Evolutionary conservation across 768 basidiomycete species (phyloP).

Genomic region (Trichaptum fuscoviolaceum): DNA sequence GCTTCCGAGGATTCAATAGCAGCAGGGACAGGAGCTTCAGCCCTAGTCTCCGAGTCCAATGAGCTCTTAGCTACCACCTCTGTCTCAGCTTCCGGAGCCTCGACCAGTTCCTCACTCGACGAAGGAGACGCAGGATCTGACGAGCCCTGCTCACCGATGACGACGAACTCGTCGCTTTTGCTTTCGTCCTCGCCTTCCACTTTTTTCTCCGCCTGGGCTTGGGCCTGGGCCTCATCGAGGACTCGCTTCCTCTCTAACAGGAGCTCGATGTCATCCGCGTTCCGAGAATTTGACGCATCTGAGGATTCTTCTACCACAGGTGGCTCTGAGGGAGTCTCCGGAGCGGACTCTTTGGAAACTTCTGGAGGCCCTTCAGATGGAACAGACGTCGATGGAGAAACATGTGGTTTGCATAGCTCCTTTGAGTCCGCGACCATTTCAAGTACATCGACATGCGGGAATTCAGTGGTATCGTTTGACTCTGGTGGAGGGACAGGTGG

Average conservation of each 20-base stretch:
- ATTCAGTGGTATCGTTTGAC: background rate
- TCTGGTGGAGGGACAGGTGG: background rate
- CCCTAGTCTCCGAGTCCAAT: background rate
- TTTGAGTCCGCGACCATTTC: background rate
- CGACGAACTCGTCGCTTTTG: background rate
- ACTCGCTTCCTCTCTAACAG: background rate
- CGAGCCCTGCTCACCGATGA: background rate
- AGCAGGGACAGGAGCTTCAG: background rate
- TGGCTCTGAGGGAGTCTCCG: background rate
- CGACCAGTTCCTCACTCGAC: constrained; percentile 11
- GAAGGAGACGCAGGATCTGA: constrained; percentile 18
- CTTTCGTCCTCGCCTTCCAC: background rate
- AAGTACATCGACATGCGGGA: background rate
- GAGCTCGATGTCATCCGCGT: background rate
- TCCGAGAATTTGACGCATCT: background rate
- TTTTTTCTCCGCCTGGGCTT: background rate
- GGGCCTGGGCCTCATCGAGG: background rate
- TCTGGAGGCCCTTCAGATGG: too few species aligned
- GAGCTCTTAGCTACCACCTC: background rate
- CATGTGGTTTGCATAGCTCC: background rate
- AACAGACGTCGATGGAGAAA: background rate
- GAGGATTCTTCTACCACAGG: background rate
- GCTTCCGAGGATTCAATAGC: background rate
- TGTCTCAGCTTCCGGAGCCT: background rate
- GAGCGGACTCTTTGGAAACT: background rate